Percentiles rank a stretch among this genome's conserved stretches.
Conservation (phyloP, 345 rosid species). For the Reutealis trisperma region DNA sequence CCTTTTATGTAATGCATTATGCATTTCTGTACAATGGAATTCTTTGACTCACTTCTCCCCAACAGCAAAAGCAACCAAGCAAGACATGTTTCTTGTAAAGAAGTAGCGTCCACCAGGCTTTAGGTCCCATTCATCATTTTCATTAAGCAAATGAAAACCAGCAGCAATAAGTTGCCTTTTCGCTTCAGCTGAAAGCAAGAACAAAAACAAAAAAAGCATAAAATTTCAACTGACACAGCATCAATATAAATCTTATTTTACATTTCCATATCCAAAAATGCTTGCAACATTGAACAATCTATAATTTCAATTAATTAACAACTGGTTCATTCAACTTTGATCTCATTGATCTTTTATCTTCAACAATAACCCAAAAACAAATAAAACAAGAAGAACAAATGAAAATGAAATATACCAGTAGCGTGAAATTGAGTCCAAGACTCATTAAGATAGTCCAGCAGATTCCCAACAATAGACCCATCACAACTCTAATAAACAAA, state of each 20-base stretch:
- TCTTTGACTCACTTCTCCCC: conserved; percentile 71
- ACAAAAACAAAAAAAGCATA: neutral
- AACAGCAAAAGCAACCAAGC: conserved; percentile 87
- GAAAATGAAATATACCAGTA: conserved; percentile 48
- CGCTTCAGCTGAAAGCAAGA: conserved; percentile 65
- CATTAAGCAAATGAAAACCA: conserved; percentile 71
- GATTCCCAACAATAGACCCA: conserved; percentile 59
- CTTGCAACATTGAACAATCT: neutral
- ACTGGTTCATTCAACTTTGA: neutral
- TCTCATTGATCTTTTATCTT: neutral
- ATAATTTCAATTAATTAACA: neutral
- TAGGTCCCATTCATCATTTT: conserved; percentile 83
- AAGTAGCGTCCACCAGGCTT: conserved; percentile 93
- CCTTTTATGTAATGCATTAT: neutral
- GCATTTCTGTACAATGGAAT: neutral
- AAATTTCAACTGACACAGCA: neutral
- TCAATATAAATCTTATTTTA: neutral
- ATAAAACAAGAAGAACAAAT: neutral
- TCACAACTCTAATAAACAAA: conserved; percentile 7
- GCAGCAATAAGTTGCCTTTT: conserved; percentile 68
- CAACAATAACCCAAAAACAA: neutral
- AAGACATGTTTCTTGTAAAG: conserved; percentile 92
- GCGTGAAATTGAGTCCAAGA: conserved; percentile 98
- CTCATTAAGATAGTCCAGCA: conserved; percentile 81
- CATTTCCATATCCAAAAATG: neutral